phyloP scores from a whole-genome alignment of 2,329 filamentous ascomycete genomes.

The Exophiala mesophila region DNA sequence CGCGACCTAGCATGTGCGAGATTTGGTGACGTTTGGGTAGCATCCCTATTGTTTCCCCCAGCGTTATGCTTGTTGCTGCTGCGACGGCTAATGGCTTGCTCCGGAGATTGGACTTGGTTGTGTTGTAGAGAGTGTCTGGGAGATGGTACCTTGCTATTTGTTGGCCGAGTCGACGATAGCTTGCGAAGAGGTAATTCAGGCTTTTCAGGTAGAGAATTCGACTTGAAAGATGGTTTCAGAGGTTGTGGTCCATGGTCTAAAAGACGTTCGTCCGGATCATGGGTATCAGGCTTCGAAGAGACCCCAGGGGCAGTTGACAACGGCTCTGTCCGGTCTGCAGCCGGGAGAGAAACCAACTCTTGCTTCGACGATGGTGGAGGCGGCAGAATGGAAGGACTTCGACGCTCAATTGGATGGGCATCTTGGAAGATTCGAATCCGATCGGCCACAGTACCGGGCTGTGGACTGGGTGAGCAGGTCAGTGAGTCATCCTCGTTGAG shows the following conservation, averaged over 20 bases:
- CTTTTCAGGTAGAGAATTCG: background rate
- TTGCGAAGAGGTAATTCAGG: too few species aligned
- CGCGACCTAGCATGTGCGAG: constrained; percentile 20
- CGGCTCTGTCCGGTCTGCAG: background rate
- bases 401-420: constrained; percentile 8
- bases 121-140: background rate
- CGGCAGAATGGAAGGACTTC: constrained; percentile 6
- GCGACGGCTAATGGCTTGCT: background rate
- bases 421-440: constrained; percentile 26
- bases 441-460: constrained; percentile 23
- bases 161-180: background rate
- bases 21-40: constrained; percentile 6
- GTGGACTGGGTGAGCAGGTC: constrained; percentile 7
- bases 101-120: background rate
- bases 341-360: background rate
- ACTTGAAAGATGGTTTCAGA: background rate
- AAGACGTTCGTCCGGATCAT: background rate
- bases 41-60: constrained; percentile 14
- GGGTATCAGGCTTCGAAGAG: background rate
- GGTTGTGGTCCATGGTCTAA: background rate
- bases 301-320: background rate
- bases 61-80: constrained; percentile 10
- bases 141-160: background rate
- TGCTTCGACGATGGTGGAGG: background rate
- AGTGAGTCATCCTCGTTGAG: too few species aligned